Percentiles rank a stretch among this genome's conserved stretches.
Evolutionary conservation across 2,329 filamentous ascomycete species (phyloP).

Genomic region (Ascomycota sp.): DNA sequence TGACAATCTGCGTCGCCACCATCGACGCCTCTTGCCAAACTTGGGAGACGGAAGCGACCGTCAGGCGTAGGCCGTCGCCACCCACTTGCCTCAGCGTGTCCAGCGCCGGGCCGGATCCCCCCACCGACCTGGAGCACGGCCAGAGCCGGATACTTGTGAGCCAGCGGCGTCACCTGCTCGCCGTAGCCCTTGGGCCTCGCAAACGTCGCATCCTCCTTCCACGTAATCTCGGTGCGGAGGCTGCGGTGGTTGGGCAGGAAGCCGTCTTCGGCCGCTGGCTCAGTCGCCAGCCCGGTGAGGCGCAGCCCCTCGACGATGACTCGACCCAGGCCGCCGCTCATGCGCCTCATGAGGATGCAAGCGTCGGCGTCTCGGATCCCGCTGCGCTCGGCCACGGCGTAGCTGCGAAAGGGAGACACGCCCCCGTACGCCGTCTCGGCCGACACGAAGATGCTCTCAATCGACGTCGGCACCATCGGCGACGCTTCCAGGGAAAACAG

Average conservation of each 20-base stretch:
- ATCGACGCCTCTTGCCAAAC: slow-evolving; percentile 3
- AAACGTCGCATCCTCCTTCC: slow-evolving; percentile 19
- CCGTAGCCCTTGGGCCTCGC: slow-evolving; percentile 5
- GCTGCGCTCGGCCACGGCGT: slow-evolving; percentile 15
- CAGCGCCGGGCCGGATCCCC: slow-evolving; percentile 2
- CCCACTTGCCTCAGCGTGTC: neutral
- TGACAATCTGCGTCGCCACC: slow-evolving; percentile 11
- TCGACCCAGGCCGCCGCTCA: slow-evolving; percentile 11
- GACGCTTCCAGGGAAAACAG: slow-evolving; percentile 22
- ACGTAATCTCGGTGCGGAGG: slow-evolving; percentile 26
- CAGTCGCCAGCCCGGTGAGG: slow-evolving; percentile 16
- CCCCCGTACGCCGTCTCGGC: slow-evolving; percentile 10
- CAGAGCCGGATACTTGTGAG: slow-evolving; percentile 18
- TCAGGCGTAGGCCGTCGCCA: neutral
- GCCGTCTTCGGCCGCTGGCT: slow-evolving; percentile 7
- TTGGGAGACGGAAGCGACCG: slow-evolving; percentile 2
- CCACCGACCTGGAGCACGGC: slow-evolving; percentile 19
- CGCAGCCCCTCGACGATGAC: slow-evolving; percentile 24
- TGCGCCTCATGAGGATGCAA: slow-evolving; percentile 21
- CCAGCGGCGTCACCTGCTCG: slow-evolving; percentile 12
- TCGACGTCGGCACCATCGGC: slow-evolving; percentile 28
- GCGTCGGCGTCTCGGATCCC: slow-evolving; percentile 19
- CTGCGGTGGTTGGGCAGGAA: slow-evolving; percentile 29
- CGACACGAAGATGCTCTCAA: slow-evolving; percentile 25
- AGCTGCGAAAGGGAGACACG: slow-evolving; percentile 17